A percentile compares a stretch with the other conserved stretches of the same genome.
Evolutionary conservation across 1,139 yeast genomes (phyloP).

Genomic region (Wickerhamomyces sp.): DNA sequence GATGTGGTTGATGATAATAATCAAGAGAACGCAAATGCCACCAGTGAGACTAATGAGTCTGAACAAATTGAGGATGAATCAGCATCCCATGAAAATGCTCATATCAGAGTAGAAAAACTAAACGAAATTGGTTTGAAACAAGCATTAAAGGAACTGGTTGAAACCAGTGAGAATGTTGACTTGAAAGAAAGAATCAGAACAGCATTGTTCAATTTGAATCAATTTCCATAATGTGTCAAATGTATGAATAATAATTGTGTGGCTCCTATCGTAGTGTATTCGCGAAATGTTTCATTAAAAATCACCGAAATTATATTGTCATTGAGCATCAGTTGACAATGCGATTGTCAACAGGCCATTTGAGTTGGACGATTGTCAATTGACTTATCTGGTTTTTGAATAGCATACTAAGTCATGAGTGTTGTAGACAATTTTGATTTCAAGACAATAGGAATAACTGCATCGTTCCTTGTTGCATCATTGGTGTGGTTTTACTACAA

Average conservation of each 20-base stretch:
- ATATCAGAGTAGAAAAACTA: conserved; percentile 11
- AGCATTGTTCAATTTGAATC: conserved; percentile 32
- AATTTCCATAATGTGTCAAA: neutral
- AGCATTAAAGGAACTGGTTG: conserved; percentile 30
- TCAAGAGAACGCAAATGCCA: neutral
- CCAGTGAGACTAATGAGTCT: neutral
- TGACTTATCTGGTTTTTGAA: too few relatives aligned
- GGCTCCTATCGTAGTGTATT: too few relatives aligned
- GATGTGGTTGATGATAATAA: conserved; percentile 1
- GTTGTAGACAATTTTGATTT: neutral
- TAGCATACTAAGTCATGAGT: neutral
- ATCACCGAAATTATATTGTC: too few relatives aligned
- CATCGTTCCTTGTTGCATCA: neutral
- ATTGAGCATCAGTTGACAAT: too few relatives aligned
- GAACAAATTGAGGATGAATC: neutral
- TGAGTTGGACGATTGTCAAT: too few relatives aligned
- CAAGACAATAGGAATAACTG: neutral
- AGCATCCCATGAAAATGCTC: conserved; percentile 5
- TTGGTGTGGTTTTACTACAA: neutral
- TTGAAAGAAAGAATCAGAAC: conserved; percentile 45
- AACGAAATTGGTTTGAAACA: conserved; percentile 14
- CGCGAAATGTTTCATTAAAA: too few relatives aligned
- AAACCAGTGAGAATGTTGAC: conserved; percentile 35
- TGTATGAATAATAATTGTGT: neutral
- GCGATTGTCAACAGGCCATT: too few relatives aligned